These are phyloP conservation scores for Dioscorea zingiberensis DNA, from an alignment of 106 monocot genomes.

Conservation along the genomic window DNA sequence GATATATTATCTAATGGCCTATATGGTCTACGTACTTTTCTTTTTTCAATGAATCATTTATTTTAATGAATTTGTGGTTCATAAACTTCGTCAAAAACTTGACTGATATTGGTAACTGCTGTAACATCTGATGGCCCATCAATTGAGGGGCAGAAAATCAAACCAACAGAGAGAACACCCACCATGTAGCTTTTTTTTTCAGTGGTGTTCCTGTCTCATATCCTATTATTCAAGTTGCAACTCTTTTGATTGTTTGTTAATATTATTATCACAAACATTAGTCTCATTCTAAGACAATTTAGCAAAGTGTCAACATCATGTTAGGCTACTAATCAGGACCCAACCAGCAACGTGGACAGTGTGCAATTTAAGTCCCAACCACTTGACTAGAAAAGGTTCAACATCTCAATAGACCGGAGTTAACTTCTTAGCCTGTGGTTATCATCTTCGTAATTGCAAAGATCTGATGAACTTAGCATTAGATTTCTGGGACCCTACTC, in stretches of 20 bases:
- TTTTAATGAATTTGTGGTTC: neutral
- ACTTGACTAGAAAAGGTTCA: conserved; percentile 15
- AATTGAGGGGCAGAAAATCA: too few species aligned
- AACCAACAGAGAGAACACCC: too few species aligned
- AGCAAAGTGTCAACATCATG: neutral
- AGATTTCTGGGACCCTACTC: conserved; percentile 36
- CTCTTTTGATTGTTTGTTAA: neutral
- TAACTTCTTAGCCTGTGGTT: conserved; percentile 12
- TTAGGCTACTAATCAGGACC: neutral
- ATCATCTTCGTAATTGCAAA: conserved; percentile 17
- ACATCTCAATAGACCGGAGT: neutral
- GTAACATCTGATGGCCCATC: too few species aligned
- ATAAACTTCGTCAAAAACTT: too few species aligned
- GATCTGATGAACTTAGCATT: conserved; percentile 60
- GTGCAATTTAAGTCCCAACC: conserved; percentile 20
- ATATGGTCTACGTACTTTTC: neutral
- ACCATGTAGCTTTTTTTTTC: too few species aligned
- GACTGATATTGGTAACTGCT: too few species aligned
- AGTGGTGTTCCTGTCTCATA: too few species aligned
- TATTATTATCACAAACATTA: neutral
- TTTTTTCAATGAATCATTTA: neutral
- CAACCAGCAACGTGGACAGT: conserved; percentile 10
- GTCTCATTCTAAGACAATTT: neutral
- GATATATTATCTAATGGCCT: conserved; percentile 1
- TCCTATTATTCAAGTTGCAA: too few species aligned